A percentile compares a stretch with the other conserved stretches of the same genome.
These are phyloP conservation scores for Neurospora sp. DNA, from an alignment of 495 filamentous ascomycete species.

Conservation along the genomic window DNA sequence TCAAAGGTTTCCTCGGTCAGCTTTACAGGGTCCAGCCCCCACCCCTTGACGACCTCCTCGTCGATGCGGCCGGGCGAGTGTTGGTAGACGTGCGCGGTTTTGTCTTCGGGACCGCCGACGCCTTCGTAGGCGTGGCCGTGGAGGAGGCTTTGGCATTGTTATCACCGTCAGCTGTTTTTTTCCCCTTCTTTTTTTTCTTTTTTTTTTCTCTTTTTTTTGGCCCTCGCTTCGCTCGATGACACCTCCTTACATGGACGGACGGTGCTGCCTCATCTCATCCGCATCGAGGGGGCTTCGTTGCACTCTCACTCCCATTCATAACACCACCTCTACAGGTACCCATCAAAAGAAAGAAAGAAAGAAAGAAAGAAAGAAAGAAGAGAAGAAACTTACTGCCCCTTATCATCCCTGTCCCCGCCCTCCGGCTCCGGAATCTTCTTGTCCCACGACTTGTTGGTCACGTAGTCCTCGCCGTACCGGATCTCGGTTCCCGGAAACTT, in stretches of 20 bases:
- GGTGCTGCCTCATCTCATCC: no score
- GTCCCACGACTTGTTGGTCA: constrained; percentile 26
- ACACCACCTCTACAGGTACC: no score
- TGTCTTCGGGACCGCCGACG: constrained; percentile 24
- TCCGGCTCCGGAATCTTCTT: constrained; percentile 28
- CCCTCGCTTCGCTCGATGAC: background rate
- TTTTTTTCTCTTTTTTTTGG: background rate
- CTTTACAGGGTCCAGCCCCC: constrained; percentile 4
- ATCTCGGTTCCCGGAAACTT: constrained; percentile 27
- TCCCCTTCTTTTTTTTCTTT: background rate
- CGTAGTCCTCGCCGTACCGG: constrained; percentile 21
- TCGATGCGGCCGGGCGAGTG: constrained; percentile 18
- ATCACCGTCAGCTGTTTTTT: background rate
- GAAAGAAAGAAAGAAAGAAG: background rate
- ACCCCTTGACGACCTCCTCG: constrained; percentile 7
- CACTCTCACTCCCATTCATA: no score
- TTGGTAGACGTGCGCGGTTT: constrained; percentile 18
- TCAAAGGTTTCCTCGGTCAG: background rate
- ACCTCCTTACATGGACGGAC: no score
- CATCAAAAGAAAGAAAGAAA: no score
- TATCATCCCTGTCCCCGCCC: constrained; percentile 28
- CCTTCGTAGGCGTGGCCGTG: constrained; percentile 22
- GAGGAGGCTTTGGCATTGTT: background rate
- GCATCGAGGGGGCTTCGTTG: no score
- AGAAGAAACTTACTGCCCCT: constrained; percentile 19